Conservation (phyloP, 2,329 filamentous ascomycete species). For the Cordyceps cicadae region DNA sequence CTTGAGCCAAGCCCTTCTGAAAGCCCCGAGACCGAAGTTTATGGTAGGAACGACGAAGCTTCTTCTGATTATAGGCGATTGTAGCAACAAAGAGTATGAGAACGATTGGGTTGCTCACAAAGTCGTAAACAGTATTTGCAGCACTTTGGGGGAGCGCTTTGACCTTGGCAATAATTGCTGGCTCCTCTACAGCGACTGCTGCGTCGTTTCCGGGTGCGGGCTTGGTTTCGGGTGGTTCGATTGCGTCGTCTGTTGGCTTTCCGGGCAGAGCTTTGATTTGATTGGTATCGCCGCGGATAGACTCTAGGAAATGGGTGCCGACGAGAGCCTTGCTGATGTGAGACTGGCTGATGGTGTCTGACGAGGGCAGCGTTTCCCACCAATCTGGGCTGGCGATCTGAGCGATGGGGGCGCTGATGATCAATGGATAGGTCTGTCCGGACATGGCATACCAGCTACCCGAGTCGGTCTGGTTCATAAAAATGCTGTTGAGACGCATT, state of each 20-base stretch:
- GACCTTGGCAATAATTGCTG: conserved; percentile 41
- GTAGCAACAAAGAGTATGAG: conserved; percentile 36
- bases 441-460: conserved; percentile 94
- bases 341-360: conserved; percentile 30
- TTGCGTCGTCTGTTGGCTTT: conserved; percentile 21
- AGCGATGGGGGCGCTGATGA: conserved; percentile 56
- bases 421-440: conserved; percentile 74
- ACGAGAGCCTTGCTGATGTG: conserved; percentile 56
- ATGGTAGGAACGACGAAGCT: conserved; percentile 33
- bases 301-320: conserved; percentile 61
- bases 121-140: conserved; percentile 42
- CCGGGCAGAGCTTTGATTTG: conserved; percentile 32
- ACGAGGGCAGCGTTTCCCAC: conserved; percentile 31
- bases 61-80: conserved; percentile 38
- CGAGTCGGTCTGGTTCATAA: conserved; percentile 76
- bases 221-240: conserved; percentile 24
- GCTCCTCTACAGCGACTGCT: conserved; percentile 25
- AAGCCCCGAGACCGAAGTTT: conserved; percentile 24
- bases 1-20: conserved; percentile 16
- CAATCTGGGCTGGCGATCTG: conserved; percentile 38
- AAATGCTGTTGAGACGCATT: conserved; percentile 58
- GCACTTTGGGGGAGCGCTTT: conserved; percentile 43
- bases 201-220: conserved; percentile 9
- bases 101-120: conserved; percentile 47
- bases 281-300: conserved; percentile 20